A percentile compares a stretch with the other conserved stretches of the same genome.
Evolutionary conservation across 2,329 filamentous ascomycete genomes (phyloP).

Genomic region (Aspergillus uvarum): DNA sequence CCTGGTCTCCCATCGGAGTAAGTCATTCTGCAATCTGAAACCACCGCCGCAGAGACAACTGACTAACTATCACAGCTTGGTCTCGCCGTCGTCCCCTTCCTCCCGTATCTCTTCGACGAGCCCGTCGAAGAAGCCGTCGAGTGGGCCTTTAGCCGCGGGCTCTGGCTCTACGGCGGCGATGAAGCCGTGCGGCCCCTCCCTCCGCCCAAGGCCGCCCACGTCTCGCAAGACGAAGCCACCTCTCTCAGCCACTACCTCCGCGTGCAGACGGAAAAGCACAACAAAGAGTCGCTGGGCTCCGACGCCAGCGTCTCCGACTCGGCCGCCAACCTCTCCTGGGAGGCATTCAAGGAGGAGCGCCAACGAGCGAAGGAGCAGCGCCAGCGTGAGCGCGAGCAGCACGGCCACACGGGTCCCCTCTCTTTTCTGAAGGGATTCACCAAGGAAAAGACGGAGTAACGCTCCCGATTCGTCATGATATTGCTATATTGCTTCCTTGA

Average conservation of each 20-base stretch:
- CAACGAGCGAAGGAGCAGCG: constrained; percentile 31
- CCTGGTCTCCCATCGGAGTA: constrained; percentile 88
- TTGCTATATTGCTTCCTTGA: background rate
- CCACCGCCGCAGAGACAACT: constrained; percentile 18
- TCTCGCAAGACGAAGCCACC: constrained; percentile 16
- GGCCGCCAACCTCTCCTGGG: constrained; percentile 31
- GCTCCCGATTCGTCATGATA: background rate
- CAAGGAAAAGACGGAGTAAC: background rate
- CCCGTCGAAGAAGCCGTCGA: constrained; percentile 91
- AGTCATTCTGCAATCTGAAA: constrained; percentile 39
- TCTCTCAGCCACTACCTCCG: constrained; percentile 25
- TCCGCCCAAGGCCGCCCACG: constrained; percentile 6
- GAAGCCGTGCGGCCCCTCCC: constrained; percentile 49
- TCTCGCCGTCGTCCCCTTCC: constrained; percentile 73
- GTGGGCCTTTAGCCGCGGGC: constrained; percentile 81
- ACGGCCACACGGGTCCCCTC: constrained; percentile 16
- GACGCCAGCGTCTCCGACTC: constrained; percentile 8
- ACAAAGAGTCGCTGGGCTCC: background rate
- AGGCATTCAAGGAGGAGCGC: constrained; percentile 34
- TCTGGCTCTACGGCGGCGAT: constrained; percentile 69
- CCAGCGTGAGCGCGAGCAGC: constrained; percentile 21
- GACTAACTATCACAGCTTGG: constrained; percentile 50
- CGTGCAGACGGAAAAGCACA: constrained; percentile 20
- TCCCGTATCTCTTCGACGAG: constrained; percentile 84
- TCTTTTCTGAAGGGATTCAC: background rate